Evolutionary conservation across 345 rosid species (phyloP), one percentile per base, ranked within the genome.

Genomic region (Arabidopsis suecica): DNA sequence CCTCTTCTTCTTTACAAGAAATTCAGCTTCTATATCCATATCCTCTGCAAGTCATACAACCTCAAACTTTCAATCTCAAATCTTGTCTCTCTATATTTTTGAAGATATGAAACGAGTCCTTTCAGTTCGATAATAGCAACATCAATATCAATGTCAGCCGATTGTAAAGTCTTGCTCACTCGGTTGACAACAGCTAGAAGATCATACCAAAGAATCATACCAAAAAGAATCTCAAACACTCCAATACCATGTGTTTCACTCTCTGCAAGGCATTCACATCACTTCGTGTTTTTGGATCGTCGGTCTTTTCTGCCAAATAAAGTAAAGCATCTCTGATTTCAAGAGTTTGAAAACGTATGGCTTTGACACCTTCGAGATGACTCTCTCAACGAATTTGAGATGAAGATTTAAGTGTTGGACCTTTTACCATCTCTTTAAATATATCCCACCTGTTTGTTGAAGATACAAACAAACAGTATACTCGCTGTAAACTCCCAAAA

Each of bases 191-290:
- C 7, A 4, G 4, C 9, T 7, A 58, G 7, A 34, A 58, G 7
- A 16, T 58, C 63, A 58, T 58, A 34, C 63, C 63, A 58, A 5
- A 58, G 34, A 8, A 58, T 13, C 44, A 58, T 58, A 34, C 49
- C 65, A 61, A 61, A 38, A 1, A 40, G 12, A 3, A 61, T 20
- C 28, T 40, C 49, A 6, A 61, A 60, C 10, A 18, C 33, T 38
- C 65, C 48, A 38, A 60, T 60, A 5, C 65, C 65, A 20, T 60
- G 48, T 5, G 48, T 60, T 38, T 60, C 33, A 16, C 18, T 16
- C 18, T 16, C 18, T 16, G 18, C 18, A 16, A 16, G 18, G 18
- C 20, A 61, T 40, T 61, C 20, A 22, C 20, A 12, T 42, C n/a
- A 13, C 36, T 40, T 8, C 9, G 18, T 0, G 66, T 41, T 22